These are phyloP conservation scores for Ceratobasidium sp. DNA, from an alignment of 1,284 basidiomycete species.

Conservation along the genomic window DNA sequence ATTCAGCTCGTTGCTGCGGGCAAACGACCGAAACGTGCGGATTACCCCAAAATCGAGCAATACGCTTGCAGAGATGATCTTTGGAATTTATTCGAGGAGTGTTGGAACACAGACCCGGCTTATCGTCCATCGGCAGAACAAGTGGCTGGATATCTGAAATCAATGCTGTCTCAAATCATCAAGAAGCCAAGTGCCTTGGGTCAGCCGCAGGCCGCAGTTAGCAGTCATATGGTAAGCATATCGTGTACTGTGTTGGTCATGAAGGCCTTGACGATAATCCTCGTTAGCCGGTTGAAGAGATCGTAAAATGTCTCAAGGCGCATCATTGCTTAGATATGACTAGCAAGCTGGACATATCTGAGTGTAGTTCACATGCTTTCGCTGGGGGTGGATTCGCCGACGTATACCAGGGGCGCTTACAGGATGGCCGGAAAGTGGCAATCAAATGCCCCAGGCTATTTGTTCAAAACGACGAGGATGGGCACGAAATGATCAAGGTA, in stretches of 20 bases:
- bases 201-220: neutral
- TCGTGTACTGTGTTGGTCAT: neutral
- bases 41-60: slow-evolving; percentile 20
- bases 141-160: neutral
- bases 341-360: neutral
- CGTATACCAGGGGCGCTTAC: neutral
- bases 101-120: slow-evolving; percentile 9
- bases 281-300: neutral
- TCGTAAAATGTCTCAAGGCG: neutral
- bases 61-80: slow-evolving; percentile 10
- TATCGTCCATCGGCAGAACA: slow-evolving; percentile 9
- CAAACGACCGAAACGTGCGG: neutral
- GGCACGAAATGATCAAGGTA: neutral
- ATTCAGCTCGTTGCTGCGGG: neutral
- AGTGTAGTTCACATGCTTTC: neutral
- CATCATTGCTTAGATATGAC: slow-evolving; percentile 14
- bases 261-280: too few species aligned
- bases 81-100: slow-evolving; percentile 19
- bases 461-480: neutral
- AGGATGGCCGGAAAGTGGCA: neutral
- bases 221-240: neutral
- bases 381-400: slow-evolving; percentile 3
- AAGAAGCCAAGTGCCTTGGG: neutral
- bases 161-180: neutral
- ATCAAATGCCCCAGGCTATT: slow-evolving; percentile 1